Evolutionary conservation across 2,329 filamentous ascomycete genomes (phyloP), one percentile per base, ranked within the genome.

Genomic region (Aspergillus novoparasiticus): DNA sequence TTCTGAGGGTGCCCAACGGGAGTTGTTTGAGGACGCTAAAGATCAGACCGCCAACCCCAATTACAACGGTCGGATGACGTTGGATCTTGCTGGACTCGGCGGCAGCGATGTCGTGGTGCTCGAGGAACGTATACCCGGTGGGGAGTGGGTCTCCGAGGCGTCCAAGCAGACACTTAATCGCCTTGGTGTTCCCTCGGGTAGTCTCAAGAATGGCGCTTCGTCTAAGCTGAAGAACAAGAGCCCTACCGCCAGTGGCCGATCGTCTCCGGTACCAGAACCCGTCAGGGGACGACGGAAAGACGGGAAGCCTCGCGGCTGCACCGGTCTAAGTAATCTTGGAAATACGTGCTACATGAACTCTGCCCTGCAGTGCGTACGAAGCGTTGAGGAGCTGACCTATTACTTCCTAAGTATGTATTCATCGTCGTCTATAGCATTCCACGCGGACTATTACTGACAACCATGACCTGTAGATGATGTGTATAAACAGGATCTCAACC

Each of bases 321-420:
- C 94, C 48, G 95, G 95, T 39, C 82, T 99, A 58, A 88, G 87
- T 67, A 99, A 99, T 73, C 82, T 99, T 16, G 95, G 95, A 56
- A 99, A 99, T 73, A 98, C 95, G 0, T 99, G 95, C 79, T 99
- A 99, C 80, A 97, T 98, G 94, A 98, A 98, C 78, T 97, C 94
- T 26, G 95, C 95, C 11, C 83, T 98, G 60, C 95, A 99, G 76
- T 99, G 95, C 76, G 87, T 99, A 58, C 89, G 94, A 57, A 96
- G 92, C 70, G 93, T 97, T 0, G 92, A 97, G 74, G 95, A 99
- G 78, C 81, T 99, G 67, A 94, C 93, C 6, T 89, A 93, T 72
- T 99, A 97, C 78, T 98, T 99, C 78, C 79, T 97, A 75, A 78
- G 82, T 79, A 64, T 56, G 68, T 72, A 14, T 34, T 51, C 2